Evolutionary conservation across 352 stramenopile species (phyloP).

Genomic region (Blastocystis sp.): DNA sequence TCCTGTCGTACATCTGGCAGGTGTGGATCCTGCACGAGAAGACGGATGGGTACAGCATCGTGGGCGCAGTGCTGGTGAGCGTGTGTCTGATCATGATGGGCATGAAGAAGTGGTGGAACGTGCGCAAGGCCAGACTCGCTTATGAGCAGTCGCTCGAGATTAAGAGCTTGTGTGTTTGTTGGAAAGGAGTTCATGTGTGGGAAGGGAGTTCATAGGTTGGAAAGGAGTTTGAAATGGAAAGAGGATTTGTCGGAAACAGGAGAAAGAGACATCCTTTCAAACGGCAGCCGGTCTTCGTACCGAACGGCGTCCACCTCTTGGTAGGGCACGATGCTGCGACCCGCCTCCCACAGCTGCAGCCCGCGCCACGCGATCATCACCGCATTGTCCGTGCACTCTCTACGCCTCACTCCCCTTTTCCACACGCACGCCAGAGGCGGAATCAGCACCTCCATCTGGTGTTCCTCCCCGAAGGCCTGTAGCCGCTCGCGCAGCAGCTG

Average conservation of each 20-base stretch:
- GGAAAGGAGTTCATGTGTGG: no score
- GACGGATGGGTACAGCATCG: slow-evolving; percentile 56
- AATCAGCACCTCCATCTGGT: slow-evolving; percentile 21
- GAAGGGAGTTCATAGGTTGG: no score
- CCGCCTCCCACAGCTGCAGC: not conserved
- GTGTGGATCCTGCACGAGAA: slow-evolving; percentile 65
- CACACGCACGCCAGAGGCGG: not conserved
- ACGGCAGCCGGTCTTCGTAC: slow-evolving; percentile 41
- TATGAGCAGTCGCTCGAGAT: slow-evolving; percentile 26
- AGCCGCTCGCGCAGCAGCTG: slow-evolving; percentile 3
- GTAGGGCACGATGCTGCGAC: not conserved
- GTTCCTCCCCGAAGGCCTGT: not conserved
- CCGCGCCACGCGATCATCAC: slow-evolving; percentile 63
- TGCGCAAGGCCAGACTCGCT: slow-evolving; percentile 46
- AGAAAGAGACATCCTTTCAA: not conserved
- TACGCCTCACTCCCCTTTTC: not conserved
- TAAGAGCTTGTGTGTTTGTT: no score
- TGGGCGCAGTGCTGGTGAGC: slow-evolving; percentile 54
- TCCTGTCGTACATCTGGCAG: slow-evolving; percentile 70
- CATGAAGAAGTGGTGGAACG: slow-evolving; percentile 68
- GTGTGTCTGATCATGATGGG: slow-evolving; percentile 68
- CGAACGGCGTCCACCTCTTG: slow-evolving; percentile 15
- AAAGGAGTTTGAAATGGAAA: no score
- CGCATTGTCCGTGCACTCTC: slow-evolving; percentile 60
- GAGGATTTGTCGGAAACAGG: no score